phyloP scores from a whole-genome alignment of 306 rosid species.

The Fragaria ananassa region DNA sequence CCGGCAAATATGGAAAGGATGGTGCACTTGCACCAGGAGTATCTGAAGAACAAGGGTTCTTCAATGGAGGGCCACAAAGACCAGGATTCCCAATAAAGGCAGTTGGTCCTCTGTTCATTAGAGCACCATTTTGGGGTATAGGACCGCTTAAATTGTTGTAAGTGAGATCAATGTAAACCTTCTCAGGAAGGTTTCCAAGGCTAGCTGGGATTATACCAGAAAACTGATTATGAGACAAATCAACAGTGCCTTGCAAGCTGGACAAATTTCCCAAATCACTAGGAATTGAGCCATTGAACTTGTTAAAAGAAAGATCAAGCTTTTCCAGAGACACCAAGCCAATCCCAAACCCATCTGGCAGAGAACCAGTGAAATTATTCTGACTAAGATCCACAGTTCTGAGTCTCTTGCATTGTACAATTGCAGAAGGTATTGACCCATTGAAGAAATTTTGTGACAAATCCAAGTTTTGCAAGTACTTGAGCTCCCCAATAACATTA shows the following conservation, averaged over 20 bases:
- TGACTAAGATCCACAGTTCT: constrained; percentile 58
- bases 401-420: constrained; percentile 74
- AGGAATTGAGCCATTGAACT: constrained; percentile 75
- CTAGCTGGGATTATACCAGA: constrained; percentile 79
- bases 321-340: constrained; percentile 57
- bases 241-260: constrained; percentile 82
- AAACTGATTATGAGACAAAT: constrained; percentile 83
- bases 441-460: constrained; percentile 71
- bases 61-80: constrained; percentile 95
- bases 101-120: constrained; percentile 96
- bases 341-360: constrained; percentile 67
- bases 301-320: constrained; percentile 72
- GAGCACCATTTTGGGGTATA: constrained; percentile 94
- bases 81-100: constrained; percentile 93
- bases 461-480: constrained; percentile 80
- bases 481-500: constrained; percentile 68
- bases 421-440: constrained; percentile 65
- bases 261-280: constrained; percentile 77
- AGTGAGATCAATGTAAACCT: constrained; percentile 93
- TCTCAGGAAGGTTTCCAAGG: constrained; percentile 93
- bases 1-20: constrained; percentile 71
- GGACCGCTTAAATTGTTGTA: constrained; percentile 79
- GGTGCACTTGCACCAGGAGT: constrained; percentile 51
- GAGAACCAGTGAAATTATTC: constrained; percentile 71
- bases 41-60: constrained; percentile 69